A percentile compares a stretch with the other conserved stretches of the same genome.
Conservation (phyloP, 2,329 filamentous ascomycete genomes). For the Dothistroma septosporum region DNA sequence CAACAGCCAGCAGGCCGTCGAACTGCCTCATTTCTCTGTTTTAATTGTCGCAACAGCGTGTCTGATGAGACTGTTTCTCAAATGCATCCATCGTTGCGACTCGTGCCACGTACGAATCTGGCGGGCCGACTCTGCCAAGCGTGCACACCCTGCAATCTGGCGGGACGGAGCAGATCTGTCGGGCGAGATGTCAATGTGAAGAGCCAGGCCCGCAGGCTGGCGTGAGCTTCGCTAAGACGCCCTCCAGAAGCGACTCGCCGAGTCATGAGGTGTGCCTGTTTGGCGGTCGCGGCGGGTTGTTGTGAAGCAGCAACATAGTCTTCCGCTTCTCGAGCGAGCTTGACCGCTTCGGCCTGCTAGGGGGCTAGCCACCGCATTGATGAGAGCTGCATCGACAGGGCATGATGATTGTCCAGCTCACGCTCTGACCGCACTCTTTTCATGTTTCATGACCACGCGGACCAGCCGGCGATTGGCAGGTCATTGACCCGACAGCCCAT, state of each 20-base stretch:
- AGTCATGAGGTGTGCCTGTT: neutral
- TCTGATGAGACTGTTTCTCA: neutral
- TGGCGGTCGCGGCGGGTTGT: neutral
- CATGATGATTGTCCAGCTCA: too few species aligned
- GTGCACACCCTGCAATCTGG: neutral
- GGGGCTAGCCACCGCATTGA: too few species aligned
- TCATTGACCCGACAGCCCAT: too few species aligned
- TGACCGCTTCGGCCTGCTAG: too few species aligned
- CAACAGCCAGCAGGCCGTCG: neutral
- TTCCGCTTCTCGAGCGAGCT: too few species aligned
- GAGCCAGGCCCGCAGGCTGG: slow-evolving; percentile 4
- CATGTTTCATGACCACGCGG: too few species aligned
- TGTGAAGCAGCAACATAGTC: too few species aligned
- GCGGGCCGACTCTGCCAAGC: neutral
- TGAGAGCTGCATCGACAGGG: too few species aligned
- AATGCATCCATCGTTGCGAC: neutral
- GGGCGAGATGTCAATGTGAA: neutral
- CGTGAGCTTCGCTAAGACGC: neutral
- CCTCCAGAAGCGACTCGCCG: neutral
- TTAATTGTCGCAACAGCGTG: neutral
- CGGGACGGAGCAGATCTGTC: slow-evolving; percentile 9
- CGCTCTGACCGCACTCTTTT: too few species aligned
- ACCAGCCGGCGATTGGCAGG: neutral
- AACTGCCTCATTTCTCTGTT: neutral
- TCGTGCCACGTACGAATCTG: neutral